Conservation (phyloP, 306 rosid genomes). For the Cucumis cinereus region DNA sequence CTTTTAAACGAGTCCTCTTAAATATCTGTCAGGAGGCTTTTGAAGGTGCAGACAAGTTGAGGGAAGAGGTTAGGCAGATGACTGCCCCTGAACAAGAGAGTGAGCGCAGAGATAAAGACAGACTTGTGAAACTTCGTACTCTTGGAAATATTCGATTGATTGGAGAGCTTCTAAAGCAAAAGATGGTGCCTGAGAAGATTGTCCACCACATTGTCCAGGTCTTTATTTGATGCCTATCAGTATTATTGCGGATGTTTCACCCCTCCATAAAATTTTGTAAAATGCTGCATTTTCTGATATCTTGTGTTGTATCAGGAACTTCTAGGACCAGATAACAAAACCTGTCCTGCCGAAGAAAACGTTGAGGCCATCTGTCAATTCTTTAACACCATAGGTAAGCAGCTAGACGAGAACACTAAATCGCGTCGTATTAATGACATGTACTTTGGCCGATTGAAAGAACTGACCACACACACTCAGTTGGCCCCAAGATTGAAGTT, state of each 20-base stretch:
- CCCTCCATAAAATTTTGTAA: neutral
- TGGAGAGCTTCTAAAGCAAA: constrained; percentile 98
- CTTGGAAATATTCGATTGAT: constrained; percentile 91
- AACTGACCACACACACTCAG: constrained; percentile 51
- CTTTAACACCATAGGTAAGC: constrained; percentile 90
- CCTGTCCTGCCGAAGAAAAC: constrained; percentile 90
- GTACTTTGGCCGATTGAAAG: constrained; percentile 70
- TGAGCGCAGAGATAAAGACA: constrained; percentile 79
- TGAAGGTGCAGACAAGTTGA: constrained; percentile 77
- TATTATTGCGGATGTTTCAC: neutral
- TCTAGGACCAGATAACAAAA: constrained; percentile 62
- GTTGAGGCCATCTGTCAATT: constrained; percentile 98
- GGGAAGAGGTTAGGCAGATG: constrained; percentile 79
- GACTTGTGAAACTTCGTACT: constrained; percentile 72
- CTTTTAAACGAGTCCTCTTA: constrained; percentile 79
- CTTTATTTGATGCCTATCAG: constrained; percentile 9
- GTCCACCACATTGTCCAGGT: constrained; percentile 98
- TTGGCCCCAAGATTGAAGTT: constrained; percentile 77
- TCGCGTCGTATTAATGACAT: constrained; percentile 69
- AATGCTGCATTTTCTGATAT: neutral
- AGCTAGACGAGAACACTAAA: constrained; percentile 71
- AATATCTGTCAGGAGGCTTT: constrained; percentile 93
- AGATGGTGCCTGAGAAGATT: constrained; percentile 93
- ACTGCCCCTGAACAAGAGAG: constrained; percentile 77
- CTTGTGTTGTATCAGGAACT: constrained; percentile 56